Percentiles rank a stretch among this genome's conserved stretches.
phyloP scores from a whole-genome alignment of 2,329 filamentous ascomycete species.

The Claviceps sp. region DNA sequence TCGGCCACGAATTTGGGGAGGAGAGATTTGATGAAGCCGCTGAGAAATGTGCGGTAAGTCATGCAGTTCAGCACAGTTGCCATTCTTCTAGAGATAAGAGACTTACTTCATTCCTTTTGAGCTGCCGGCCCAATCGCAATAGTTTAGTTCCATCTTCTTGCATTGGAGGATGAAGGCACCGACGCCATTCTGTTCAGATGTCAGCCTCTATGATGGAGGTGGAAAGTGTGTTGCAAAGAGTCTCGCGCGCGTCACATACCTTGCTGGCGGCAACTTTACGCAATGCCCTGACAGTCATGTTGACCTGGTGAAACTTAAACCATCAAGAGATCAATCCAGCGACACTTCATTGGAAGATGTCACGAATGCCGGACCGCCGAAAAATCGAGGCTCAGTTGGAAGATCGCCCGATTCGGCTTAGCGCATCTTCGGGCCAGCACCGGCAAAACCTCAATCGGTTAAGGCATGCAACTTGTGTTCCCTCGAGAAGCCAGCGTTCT shows the following conservation, averaged over 20 bases:
- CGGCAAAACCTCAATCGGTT: slow-evolving; percentile 10
- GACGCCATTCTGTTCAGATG: slow-evolving; percentile 64
- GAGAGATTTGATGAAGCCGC: slow-evolving; percentile 65
- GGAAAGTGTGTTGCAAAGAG: background rate
- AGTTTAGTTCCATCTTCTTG: slow-evolving; percentile 90
- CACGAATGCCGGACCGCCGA: background rate
- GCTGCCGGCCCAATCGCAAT: slow-evolving; percentile 91
- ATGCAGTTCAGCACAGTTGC: background rate
- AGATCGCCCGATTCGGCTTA: slow-evolving; percentile 14
- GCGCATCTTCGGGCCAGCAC: slow-evolving; percentile 9
- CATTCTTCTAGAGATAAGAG: background rate
- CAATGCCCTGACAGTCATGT: slow-evolving; percentile 43
- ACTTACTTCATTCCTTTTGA: slow-evolving; percentile 85
- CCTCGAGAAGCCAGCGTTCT: slow-evolving; percentile 5
- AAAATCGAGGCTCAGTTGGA: slow-evolving; percentile 5
- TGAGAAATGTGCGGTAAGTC: slow-evolving; percentile 20
- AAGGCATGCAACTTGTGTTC: background rate
- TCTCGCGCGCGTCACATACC: slow-evolving; percentile 21
- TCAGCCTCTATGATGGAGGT: slow-evolving; percentile 7
- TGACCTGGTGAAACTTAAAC: slow-evolving; percentile 19
- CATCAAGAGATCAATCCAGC: slow-evolving; percentile 16
- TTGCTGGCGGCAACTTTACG: slow-evolving; percentile 38
- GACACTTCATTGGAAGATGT: slow-evolving; percentile 9
- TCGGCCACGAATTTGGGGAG: slow-evolving; percentile 65
- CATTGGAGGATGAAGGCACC: slow-evolving; percentile 96